phyloP scores from a whole-genome alignment of 441 rosid species.

The Melastoma candidum region DNA sequence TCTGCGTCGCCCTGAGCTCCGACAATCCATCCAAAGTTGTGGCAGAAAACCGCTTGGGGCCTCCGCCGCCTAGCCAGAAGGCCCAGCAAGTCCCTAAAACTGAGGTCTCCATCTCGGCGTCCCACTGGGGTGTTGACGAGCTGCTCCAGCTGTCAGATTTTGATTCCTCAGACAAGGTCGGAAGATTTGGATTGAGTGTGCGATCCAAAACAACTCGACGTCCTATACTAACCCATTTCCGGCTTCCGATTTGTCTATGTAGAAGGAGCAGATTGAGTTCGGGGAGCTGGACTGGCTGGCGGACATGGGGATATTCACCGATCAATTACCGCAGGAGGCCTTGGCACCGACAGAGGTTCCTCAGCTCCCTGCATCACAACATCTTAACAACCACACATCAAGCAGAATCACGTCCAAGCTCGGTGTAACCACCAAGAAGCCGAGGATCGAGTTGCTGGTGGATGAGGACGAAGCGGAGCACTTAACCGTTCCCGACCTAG shows the following conservation, averaged over 20 bases:
- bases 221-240: not conserved
- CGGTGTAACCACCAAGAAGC: slow-evolving; percentile 61
- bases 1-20: slow-evolving; percentile 68
- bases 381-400: slow-evolving; percentile 23
- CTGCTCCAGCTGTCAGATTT: slow-evolving; percentile 60
- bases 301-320: slow-evolving; percentile 62
- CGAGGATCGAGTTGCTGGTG: slow-evolving; percentile 42
- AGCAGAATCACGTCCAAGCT: slow-evolving; percentile 35
- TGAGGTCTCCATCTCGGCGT: slow-evolving; percentile 23
- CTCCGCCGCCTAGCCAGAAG: slow-evolving; percentile 66
- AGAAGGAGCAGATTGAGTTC: slow-evolving; percentile 71
- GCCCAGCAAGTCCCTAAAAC: slow-evolving; percentile 28
- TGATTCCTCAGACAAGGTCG: slow-evolving; percentile 61
- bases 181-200: no score
- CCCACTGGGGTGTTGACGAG: slow-evolving; percentile 70
- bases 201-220: not conserved
- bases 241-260: slow-evolving; percentile 10
- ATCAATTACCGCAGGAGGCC: slow-evolving; percentile 52
- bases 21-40: slow-evolving; percentile 35
- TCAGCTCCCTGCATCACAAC: slow-evolving; percentile 41
- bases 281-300: slow-evolving; percentile 82
- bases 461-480: slow-evolving; percentile 51
- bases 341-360: slow-evolving; percentile 73
- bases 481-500: slow-evolving; percentile 89
- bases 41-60: slow-evolving; percentile 47